These are phyloP conservation scores for Pezicula carpinea DNA, from an alignment of 2,329 filamentous ascomycete species.

Conservation along the genomic window DNA sequence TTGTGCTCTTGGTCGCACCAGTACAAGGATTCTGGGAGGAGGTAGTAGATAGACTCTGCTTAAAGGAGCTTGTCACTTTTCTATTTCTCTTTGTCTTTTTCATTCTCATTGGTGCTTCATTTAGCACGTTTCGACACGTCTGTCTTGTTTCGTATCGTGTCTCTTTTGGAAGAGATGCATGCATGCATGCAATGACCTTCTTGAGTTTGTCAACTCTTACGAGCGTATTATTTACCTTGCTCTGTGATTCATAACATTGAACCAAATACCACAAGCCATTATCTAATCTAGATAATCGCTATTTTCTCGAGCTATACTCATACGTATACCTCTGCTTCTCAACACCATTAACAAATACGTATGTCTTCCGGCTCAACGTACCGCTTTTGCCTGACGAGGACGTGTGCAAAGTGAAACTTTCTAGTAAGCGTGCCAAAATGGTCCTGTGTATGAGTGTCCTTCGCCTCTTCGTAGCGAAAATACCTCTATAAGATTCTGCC, in stretches of 20 bases:
- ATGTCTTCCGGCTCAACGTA: slow-evolving; percentile 7
- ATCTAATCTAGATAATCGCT: not conserved
- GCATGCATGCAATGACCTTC: no score
- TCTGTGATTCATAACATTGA: not conserved
- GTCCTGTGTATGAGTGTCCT: slow-evolving; percentile 5
- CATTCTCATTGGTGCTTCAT: no score
- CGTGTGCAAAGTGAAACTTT: not conserved
- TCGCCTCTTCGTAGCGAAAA: slow-evolving; percentile 17
- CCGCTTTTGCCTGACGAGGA: not conserved
- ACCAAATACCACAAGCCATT: not conserved
- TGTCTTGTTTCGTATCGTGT: no score
- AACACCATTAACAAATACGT: not conserved
- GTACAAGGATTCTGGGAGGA: no score
- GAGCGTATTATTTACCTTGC: no score
- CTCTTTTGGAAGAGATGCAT: no score
- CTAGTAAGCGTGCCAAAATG: slow-evolving; percentile 16
- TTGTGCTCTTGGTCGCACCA: no score
- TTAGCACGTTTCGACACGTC: no score
- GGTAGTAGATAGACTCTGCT: no score
- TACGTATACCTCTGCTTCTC: not conserved
- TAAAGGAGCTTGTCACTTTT: no score
- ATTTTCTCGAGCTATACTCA: not conserved
- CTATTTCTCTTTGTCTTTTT: no score
- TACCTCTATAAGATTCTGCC: slow-evolving; percentile 3
- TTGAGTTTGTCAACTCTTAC: no score